Evolutionary conservation across 352 stramenopile species (phyloP).

Genomic region (Lagenidium giganteum): DNA sequence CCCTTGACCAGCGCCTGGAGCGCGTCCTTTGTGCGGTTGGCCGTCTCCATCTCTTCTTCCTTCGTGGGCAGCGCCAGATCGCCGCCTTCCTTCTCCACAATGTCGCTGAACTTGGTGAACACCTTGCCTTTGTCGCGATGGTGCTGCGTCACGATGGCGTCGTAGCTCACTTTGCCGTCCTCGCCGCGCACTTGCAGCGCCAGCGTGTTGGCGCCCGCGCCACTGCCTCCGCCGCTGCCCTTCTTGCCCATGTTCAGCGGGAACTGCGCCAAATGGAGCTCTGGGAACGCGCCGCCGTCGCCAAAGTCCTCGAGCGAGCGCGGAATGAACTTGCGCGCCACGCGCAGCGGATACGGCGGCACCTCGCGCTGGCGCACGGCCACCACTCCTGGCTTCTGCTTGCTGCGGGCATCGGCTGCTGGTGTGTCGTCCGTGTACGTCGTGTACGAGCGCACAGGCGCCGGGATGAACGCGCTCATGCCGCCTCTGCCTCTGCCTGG

Average conservation of each 20-base stretch:
- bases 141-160: slow-evolving; percentile 96
- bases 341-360: slow-evolving; percentile 55
- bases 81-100: slow-evolving; percentile 89
- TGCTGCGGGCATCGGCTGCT: neutral
- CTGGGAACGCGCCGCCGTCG: slow-evolving; percentile 97
- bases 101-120: slow-evolving; percentile 91
- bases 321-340: slow-evolving; percentile 55
- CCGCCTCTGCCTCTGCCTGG: neutral
- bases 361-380: slow-evolving; percentile 6
- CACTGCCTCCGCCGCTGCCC: slow-evolving; percentile 30
- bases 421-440: slow-evolving; percentile 40
- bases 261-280: slow-evolving; percentile 98
- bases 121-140: slow-evolving; percentile 94
- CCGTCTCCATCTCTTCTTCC: slow-evolving; percentile 71
- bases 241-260: slow-evolving; percentile 94
- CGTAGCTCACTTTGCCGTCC: slow-evolving; percentile 88
- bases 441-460: slow-evolving; percentile 67
- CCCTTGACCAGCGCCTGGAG: slow-evolving; percentile 87
- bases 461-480: slow-evolving; percentile 75
- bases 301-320: slow-evolving; percentile 89
- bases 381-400: slow-evolving; percentile 1
- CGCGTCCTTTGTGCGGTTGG: slow-evolving; percentile 73
- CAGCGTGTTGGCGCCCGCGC: slow-evolving; percentile 44
- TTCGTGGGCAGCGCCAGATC: slow-evolving; percentile 30
- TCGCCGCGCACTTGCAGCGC: slow-evolving; percentile 92